phyloP scores from a whole-genome alignment of 495 filamentous ascomycete genomes.

The Aspergillus leporis region DNA sequence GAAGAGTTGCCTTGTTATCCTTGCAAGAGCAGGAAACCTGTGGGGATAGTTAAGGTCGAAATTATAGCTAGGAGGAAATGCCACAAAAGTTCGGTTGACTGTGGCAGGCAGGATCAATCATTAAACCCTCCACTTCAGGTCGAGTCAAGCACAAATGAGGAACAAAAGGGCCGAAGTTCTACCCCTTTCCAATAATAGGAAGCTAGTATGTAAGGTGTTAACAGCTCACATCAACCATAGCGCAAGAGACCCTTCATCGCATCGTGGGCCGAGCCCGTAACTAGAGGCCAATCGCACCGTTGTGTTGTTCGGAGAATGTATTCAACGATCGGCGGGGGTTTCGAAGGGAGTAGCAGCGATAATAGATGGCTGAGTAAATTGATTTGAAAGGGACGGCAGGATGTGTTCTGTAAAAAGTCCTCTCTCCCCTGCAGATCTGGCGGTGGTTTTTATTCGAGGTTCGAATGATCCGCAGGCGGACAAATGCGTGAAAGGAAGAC shows the following conservation, averaged over 20 bases:
- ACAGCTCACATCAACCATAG: constrained; percentile 24
- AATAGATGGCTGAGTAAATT: neutral
- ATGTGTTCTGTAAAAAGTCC: neutral
- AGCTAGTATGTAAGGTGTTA: constrained; percentile 13
- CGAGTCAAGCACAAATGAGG: neutral
- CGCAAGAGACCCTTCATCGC: constrained; percentile 26
- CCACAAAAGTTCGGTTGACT: neutral
- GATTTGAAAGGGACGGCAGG: constrained; percentile 2
- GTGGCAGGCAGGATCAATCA: neutral
- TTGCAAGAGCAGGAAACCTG: neutral
- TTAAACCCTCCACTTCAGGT: neutral
- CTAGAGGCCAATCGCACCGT: constrained; percentile 10
- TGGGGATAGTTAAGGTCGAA: neutral
- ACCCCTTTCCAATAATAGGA: neutral
- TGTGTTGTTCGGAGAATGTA: constrained; percentile 6
- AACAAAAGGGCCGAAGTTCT: neutral
- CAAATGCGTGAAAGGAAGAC: neutral
- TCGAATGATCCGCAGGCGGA: constrained; percentile 16
- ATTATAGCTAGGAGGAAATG: neutral
- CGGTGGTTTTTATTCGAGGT: neutral
- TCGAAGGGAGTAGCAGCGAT: neutral
- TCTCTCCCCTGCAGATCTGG: constrained; percentile 3
- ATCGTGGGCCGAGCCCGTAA: constrained; percentile 15
- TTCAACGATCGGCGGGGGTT: neutral
- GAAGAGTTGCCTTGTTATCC: neutral